Conservation (phyloP, 75 land plant species). For the Larix kaempferi region DNA sequence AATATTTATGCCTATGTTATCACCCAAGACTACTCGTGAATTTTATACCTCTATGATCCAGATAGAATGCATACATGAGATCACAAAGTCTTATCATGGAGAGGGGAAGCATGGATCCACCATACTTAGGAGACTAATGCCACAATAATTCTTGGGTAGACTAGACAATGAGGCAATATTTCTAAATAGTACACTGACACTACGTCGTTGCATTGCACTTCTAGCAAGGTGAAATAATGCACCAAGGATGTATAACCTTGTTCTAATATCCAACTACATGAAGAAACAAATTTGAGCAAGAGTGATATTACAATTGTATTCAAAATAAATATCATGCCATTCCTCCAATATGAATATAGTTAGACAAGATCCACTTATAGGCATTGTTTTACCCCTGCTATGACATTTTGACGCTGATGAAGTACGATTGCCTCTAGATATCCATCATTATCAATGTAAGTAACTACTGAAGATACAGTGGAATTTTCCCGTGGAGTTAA, state of each 20-base stretch:
- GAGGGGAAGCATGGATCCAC: too few relatives aligned
- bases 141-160: too few relatives aligned
- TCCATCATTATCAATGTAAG: conserved; percentile 14
- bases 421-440: conserved; percentile 51
- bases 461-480: conserved; percentile 12
- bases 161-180: too few relatives aligned
- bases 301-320: background rate
- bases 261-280: conserved; percentile 70
- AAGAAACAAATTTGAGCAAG: conserved; percentile 8
- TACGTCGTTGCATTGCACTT: conserved; percentile 74
- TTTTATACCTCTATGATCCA: too few relatives aligned
- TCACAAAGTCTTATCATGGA: too few relatives aligned
- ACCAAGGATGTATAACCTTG: conserved; percentile 77
- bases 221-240: conserved; percentile 82
- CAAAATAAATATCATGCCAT: background rate
- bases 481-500: conserved; percentile 21
- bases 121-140: too few relatives aligned
- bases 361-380: background rate
- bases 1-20: background rate
- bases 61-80: too few relatives aligned
- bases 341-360: background rate
- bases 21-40: background rate
- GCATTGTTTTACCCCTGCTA: conserved; percentile 40
- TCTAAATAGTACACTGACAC: too few relatives aligned
- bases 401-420: conserved; percentile 53